Conservation (phyloP, 2,329 filamentous ascomycete species). For the Ophiognomonia clavigignenti-juglandacearum region DNA sequence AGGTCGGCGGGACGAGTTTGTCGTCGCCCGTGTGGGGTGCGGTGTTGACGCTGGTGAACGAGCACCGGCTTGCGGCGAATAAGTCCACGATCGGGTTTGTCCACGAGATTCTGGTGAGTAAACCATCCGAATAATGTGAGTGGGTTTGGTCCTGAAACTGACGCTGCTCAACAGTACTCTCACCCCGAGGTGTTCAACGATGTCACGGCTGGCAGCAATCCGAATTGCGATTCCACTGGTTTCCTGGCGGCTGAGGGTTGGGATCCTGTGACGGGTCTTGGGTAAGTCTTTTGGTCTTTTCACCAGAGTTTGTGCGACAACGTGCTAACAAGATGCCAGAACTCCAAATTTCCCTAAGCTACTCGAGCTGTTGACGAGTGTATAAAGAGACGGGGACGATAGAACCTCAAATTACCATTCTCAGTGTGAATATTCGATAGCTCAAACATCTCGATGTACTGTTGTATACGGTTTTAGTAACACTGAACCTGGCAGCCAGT, state of each 20-base stretch:
- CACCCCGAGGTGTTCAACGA: constrained; percentile 28
- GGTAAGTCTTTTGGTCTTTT: constrained; percentile 2
- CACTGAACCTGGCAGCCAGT: no score
- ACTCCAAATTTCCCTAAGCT: constrained; percentile 7
- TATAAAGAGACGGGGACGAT: not conserved
- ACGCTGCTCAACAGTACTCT: constrained; percentile 17
- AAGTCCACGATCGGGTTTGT: constrained; percentile 47
- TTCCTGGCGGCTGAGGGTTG: constrained; percentile 25
- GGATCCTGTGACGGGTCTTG: constrained; percentile 24
- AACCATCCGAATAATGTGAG: no score
- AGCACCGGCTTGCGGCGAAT: constrained; percentile 38
- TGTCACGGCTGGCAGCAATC: constrained; percentile 24
- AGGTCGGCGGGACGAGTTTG: constrained; percentile 46
- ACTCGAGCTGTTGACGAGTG: not conserved
- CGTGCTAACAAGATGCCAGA: not conserved
- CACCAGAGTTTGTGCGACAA: not conserved
- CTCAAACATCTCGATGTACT: no score
- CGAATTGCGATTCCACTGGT: constrained; percentile 26
- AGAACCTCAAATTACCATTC: not conserved
- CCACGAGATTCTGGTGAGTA: constrained; percentile 41
- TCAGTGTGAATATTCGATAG: no score
- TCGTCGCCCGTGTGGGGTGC: constrained; percentile 42
- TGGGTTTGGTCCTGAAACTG: no score
- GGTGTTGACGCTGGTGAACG: constrained; percentile 45
- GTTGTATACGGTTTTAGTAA: no score